Evolutionary conservation across 2,329 filamentous ascomycete genomes (phyloP).

Genomic region (Chaetomiaceae sp.): DNA sequence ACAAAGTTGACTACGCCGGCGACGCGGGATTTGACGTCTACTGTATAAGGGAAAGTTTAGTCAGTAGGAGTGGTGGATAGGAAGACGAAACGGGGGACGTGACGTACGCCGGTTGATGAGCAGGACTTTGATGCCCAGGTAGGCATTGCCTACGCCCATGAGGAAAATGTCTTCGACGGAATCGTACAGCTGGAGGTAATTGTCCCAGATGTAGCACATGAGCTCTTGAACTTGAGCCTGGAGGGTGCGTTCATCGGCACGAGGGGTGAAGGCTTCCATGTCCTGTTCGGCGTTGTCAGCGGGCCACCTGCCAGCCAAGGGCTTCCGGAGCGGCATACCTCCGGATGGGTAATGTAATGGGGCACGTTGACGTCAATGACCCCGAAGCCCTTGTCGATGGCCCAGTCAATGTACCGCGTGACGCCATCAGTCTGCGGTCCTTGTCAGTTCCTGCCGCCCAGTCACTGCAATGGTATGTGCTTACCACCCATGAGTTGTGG

Average conservation of each 20-base stretch:
- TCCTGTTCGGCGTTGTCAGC: constrained; percentile 36
- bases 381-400: constrained; percentile 67
- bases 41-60: constrained; percentile 8
- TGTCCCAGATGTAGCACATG: constrained; percentile 89
- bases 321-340: constrained; percentile 39
- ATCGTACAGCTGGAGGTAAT: constrained; percentile 80
- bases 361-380: constrained; percentile 92
- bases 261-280: constrained; percentile 44
- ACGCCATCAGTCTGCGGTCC: constrained; percentile 71
- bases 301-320: not conserved
- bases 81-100: not conserved
- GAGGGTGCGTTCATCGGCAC: constrained; percentile 43
- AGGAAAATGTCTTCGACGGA: constrained; percentile 72
- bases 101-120: constrained; percentile 67
- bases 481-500: constrained; percentile 85
- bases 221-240: constrained; percentile 66
- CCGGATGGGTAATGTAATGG: constrained; percentile 63
- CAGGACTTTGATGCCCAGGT: constrained; percentile 75
- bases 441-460: constrained; percentile 26
- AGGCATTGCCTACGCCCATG: constrained; percentile 85
- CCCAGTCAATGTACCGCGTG: constrained; percentile 80
- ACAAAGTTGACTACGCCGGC: constrained; percentile 78
- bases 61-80: not conserved
- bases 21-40: constrained; percentile 63
- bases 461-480: constrained; percentile 35